These are phyloP conservation scores for Magnusiomyces fungicola DNA, from an alignment of 1,139 yeast genomes.

Conservation along the genomic window DNA sequence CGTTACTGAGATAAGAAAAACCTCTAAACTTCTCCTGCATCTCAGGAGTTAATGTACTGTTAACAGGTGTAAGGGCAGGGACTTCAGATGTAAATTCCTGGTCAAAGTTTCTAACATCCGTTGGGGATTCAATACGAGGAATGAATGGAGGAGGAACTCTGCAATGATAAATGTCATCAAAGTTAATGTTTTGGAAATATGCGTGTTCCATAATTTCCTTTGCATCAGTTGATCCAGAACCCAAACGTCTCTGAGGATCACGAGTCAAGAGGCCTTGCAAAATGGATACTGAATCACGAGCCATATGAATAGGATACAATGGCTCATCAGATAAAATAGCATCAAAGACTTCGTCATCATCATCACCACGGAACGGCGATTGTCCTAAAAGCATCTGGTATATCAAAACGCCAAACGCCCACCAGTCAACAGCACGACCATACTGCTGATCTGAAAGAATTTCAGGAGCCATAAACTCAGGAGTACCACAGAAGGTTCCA, in stretches of 20 bases:
- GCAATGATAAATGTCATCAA: conserved; percentile 72
- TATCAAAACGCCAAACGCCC: conserved; percentile 96
- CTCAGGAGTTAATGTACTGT: conserved; percentile 72
- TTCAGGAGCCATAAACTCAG: conserved; percentile 99
- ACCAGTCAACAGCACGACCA: conserved; percentile 96
- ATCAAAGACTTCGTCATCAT: conserved; percentile 95
- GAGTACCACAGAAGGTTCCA: conserved; percentile 97
- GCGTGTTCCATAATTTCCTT: conserved; percentile 92
- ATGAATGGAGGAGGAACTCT: conserved; percentile 59
- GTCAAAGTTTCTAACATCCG: conserved; percentile 90
- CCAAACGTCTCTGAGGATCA: conserved; percentile 78
- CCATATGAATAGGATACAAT: conserved; percentile 96
- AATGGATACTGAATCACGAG: conserved; percentile 90
- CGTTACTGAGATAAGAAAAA: conserved; percentile 81
- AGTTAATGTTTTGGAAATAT: conserved; percentile 81
- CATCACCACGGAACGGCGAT: conserved; percentile 97
- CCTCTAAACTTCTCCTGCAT: conserved; percentile 98
- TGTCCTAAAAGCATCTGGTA: conserved; percentile 96
- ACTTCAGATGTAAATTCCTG: conserved; percentile 92
- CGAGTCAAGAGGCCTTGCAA: conserved; percentile 85
- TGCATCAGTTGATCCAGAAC: conserved; percentile 84
- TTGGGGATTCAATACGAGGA: conserved; percentile 80
- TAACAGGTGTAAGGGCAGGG: conserved; percentile 92
- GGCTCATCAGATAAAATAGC: conserved; percentile 98
- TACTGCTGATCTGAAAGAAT: conserved; percentile 87